Evolutionary conservation across 169 alveolate species (phyloP).

Genomic region (Plasmodium adleri): DNA sequence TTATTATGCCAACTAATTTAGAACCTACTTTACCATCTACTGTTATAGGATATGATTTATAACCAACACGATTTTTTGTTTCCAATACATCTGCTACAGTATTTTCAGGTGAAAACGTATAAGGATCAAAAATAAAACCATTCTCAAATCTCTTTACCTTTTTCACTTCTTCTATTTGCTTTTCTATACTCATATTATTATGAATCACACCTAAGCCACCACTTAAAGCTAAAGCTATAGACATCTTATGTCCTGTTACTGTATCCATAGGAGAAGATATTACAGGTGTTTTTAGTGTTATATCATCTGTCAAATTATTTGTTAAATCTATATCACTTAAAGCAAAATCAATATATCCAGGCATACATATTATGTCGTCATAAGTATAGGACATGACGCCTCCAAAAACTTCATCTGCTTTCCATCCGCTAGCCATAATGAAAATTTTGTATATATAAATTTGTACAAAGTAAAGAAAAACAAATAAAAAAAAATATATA

Average conservation of each 20-base stretch:
- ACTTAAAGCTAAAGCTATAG: constrained; percentile 92
- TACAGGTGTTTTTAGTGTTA: constrained; percentile 89
- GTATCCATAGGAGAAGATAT: constrained; percentile 96
- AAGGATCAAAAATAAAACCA: constrained; percentile 93
- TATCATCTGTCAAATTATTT: constrained; percentile 85
- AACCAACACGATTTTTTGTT: constrained; percentile 82
- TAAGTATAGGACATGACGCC: constrained; percentile 87
- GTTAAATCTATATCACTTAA: constrained; percentile 85
- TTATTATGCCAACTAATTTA: constrained; percentile 90
- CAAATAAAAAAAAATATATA: neutral
- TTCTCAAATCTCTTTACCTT: constrained; percentile 92
- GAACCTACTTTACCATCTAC: constrained; percentile 89
- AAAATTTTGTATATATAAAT: neutral
- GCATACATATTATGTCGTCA: constrained; percentile 92
- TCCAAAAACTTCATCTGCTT: constrained; percentile 83
- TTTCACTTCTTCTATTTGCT: constrained; percentile 89
- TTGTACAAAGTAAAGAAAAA: neutral
- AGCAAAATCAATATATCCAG: constrained; percentile 91
- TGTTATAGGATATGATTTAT: constrained; percentile 91
- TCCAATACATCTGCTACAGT: constrained; percentile 88
- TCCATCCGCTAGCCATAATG: constrained; percentile 86
- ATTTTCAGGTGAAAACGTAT: constrained; percentile 88
- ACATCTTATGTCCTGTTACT: constrained; percentile 95
- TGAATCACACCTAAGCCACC: constrained; percentile 96
- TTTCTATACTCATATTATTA: constrained; percentile 90